These are phyloP conservation scores for Syzygium malaccense DNA, from an alignment of 441 rosid species.

Conservation along the genomic window DNA sequence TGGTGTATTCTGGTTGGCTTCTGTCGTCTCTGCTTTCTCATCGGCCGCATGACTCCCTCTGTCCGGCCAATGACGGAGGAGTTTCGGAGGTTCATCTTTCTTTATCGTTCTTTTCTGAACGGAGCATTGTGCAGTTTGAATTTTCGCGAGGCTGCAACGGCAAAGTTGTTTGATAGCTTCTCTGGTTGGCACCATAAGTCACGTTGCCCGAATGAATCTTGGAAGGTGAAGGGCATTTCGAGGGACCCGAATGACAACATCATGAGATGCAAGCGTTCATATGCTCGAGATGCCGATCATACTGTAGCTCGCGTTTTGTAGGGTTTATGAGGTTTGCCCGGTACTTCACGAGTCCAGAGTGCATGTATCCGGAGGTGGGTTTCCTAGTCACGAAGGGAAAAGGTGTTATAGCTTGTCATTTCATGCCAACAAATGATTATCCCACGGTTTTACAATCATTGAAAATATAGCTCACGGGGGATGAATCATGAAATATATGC, in stretches of 20 bases:
- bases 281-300: accelerated
- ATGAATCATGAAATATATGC: not conserved
- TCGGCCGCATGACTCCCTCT: not conserved
- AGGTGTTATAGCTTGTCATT: not conserved
- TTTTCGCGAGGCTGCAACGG: not conserved
- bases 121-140: not conserved
- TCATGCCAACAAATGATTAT: not conserved
- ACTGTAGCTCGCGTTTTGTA: accelerated
- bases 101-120: not conserved
- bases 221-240: not conserved
- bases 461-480: not conserved
- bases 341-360: not conserved
- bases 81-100: not conserved
- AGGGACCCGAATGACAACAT: not conserved
- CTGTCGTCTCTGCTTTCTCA: not conserved
- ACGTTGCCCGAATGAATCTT: not conserved
- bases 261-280: not conserved
- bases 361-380: not conserved
- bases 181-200: not conserved
- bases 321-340: not conserved
- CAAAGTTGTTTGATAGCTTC: not conserved
- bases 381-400: not conserved
- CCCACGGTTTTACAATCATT: not conserved
- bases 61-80: not conserved
- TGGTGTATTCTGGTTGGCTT: not conserved